Base-by-base conservation (phyloP, 2,329 filamentous ascomycete species). In the Pseudonectria foliicola region DNA sequence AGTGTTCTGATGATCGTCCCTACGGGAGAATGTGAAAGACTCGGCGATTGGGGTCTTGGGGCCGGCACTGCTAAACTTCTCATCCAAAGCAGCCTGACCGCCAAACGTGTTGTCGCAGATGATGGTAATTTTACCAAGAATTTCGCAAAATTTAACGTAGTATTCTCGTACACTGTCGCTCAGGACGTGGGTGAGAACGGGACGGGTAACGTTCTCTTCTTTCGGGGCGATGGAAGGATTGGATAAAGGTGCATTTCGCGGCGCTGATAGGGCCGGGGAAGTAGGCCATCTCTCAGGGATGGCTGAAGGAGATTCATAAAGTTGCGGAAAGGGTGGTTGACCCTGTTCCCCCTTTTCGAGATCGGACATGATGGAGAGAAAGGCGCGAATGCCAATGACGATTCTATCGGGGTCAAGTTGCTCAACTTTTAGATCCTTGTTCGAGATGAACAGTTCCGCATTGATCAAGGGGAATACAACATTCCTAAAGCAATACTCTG, bases 41-140 rank as follows among this genome's bases (percentile, higher is more conserved):
- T 96, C 92, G 1, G 89, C 74, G 48, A 96, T 90, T 2, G 93
- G 92, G 0, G 92, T 98, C 60, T 96, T 96, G 0, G 92, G 89
- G 0, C 85, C 84, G 7, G 84, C 77, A 29, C 83, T 80, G 41
- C 76, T 85, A 56, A 96, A 95, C 55, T 95, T 96, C 59, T 98
- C 93, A 53, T 98, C 92, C 31, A 96, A 63, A 0, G 87, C 86
- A 23, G 90, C 92, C 63, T 98, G 92, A 1, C 92, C 92, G 33
- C 92, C 93, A 63, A 98, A 98, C 0, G 90, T 85, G 50, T 95
- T 92, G 59, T 98, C 92, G 60, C 92, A 98, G 24, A 96, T 82
- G 29, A 96, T 84, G 3, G 89, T 95, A 37, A 98, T 93, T 56
- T 95, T 93, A 16, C 90, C 92, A 7, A 98, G 67, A 15, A 98